Base-by-base conservation (phyloP, 371 early-diverging fungal genomes). In the Gilbertella persicaria region DNA sequence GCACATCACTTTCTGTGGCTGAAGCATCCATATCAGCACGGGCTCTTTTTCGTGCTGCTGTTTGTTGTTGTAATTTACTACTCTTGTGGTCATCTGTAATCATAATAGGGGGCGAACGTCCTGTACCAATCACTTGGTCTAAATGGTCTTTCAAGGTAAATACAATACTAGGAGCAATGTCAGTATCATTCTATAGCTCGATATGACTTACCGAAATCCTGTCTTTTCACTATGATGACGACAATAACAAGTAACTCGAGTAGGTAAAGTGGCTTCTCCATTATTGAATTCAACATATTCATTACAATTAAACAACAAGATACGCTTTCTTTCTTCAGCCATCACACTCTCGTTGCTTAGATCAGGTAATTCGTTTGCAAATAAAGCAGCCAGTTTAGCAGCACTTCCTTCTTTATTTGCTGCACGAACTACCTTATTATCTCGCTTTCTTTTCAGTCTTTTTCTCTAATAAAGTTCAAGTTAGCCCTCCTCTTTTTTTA, bases 71-170 rank as follows among this genome's bases (percentile, higher is more conserved):
- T 25, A 62, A 53, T 52, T 89, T 88, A 21, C 79, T 76, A 17
- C 88, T 86, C 67, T 93, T 93, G 76, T 93, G 93, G 65, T 93
- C 93, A 59, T 93, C 93, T 8, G 93, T 93, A 50, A 93, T 91
- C 82, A 93, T 80, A 37, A 93, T 88, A 2, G 93, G 90, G 19
- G 92, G 87, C 28, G 92, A 89, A 24, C 88, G 66, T 16, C 88
- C 90, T 16, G 84, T 83, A 13, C 87, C 88, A 23, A 91, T 64
- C 36, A 85, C 81, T 39, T 74, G 70, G 48, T 80, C 78, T 41
- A 65, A 66, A 47, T 65, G 49, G 58, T 92, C 88, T 17, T 73
- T 73, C 45, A 88, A 64, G 35, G 82, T 76, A 60, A 91, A 85
- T 38, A 84, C 84, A 50, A 93, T 66, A 57, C 79, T 77, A 41